A percentile compares a stretch with the other conserved stretches of the same genome.
phyloP scores from a whole-genome alignment of 371 early-diverging fungal genomes.

The Apophysomyces trapeziformis region DNA sequence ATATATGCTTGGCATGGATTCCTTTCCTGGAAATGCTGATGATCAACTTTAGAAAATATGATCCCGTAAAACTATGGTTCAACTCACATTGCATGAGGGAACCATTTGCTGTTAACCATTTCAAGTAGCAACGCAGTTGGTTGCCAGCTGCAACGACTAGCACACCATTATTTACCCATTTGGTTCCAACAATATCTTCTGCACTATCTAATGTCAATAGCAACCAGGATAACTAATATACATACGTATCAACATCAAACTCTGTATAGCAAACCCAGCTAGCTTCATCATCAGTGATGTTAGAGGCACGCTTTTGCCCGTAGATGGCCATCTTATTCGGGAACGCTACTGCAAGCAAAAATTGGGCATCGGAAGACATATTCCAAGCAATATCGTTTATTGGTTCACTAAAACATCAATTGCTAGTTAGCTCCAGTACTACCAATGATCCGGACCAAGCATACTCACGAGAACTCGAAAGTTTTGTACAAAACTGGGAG shows the following conservation, averaged over 20 bases:
- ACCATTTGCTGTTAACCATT: conserved; percentile 67
- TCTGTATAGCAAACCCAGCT: conserved; percentile 53
- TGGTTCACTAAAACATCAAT: conserved; percentile 23
- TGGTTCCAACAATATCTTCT: conserved; percentile 50
- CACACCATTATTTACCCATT: conserved; percentile 73
- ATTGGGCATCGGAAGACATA: conserved; percentile 74
- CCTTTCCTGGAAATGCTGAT: conserved; percentile 23
- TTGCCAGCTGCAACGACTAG: conserved; percentile 66
- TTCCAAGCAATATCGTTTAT: conserved; percentile 71
- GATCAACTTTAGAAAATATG: neutral
- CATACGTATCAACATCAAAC: conserved; percentile 50
- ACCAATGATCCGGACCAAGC: neutral
- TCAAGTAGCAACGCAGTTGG: conserved; percentile 60
- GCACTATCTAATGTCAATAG: conserved; percentile 19
- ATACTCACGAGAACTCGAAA: conserved; percentile 33
- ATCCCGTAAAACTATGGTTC: neutral
- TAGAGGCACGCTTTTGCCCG: conserved; percentile 50
- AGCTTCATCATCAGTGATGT: conserved; percentile 19
- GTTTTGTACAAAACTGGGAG: conserved; percentile 26
- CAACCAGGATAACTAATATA: neutral
- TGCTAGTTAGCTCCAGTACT: neutral
- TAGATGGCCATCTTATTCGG: conserved; percentile 51
- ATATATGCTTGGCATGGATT: conserved; percentile 57
- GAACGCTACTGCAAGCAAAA: conserved; percentile 68
- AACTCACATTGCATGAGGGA: conserved; percentile 36